phyloP scores from a whole-genome alignment of 139 green algal genomes.

The Ostreobium quekettii region DNA sequence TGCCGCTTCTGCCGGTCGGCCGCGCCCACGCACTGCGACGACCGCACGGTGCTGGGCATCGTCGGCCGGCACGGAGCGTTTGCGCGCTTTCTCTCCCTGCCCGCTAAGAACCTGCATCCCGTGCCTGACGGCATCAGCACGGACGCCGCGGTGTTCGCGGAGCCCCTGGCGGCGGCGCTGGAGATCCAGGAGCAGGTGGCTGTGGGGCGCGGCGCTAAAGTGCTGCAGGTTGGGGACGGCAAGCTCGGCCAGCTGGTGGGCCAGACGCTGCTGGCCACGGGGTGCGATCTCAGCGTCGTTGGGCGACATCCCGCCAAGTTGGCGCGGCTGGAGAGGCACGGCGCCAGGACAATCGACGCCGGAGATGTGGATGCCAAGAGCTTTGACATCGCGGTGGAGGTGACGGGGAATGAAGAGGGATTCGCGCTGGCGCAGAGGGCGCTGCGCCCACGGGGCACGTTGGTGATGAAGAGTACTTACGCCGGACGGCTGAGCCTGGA shows the following conservation, averaged over 20 bases:
- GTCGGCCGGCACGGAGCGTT: conserved; percentile 54
- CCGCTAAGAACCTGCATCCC: conserved; percentile 45
- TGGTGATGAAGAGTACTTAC: conserved; percentile 16
- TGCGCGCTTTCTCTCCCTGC: conserved; percentile 48
- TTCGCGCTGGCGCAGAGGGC: neutral
- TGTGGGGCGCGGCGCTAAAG: neutral
- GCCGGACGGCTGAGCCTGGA: neutral
- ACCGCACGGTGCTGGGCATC: conserved; percentile 62
- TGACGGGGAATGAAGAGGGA: neutral
- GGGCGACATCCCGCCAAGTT: too few relatives aligned
- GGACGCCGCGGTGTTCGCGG: conserved; percentile 48
- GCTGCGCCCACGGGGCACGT: neutral
- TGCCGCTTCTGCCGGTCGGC: neutral
- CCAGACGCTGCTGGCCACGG: neutral
- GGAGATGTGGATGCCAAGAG: too few relatives aligned
- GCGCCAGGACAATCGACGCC: too few relatives aligned
- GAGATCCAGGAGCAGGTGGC: conserved; percentile 57
- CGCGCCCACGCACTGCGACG: conserved; percentile 7
- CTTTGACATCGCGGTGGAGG: conserved; percentile 17
- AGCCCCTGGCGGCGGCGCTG: conserved; percentile 66
- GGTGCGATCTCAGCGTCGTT: conserved; percentile 2
- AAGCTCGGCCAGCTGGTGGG: conserved; percentile 13
- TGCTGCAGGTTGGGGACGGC: conserved; percentile 1
- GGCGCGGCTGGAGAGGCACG: too few relatives aligned
- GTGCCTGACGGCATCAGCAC: conserved; percentile 50